Base-by-base conservation (phyloP, 1,284 basidiomycete species). In the Pseudozyma flocculosa region DNA sequence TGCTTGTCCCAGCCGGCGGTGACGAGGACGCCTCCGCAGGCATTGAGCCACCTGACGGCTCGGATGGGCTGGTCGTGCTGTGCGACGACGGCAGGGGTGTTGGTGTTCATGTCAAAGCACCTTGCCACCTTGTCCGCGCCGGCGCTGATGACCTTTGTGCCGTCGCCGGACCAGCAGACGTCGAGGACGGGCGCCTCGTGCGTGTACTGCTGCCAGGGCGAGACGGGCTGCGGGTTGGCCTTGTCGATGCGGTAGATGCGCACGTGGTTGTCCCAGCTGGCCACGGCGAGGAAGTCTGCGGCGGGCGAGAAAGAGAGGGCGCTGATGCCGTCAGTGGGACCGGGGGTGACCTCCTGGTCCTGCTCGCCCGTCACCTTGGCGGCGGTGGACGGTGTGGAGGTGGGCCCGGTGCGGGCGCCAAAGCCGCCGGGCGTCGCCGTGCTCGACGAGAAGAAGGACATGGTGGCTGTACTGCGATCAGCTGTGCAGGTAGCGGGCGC, bases 1-100 rank as follows among this genome's bases (percentile, higher is more conserved):
- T 87, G 89, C 80, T 90, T 91, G 78, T 95, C 92, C 91, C 91
- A 95, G 48, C 88, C 88, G 1, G 89, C 91, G 0, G 91, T 93
- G 15, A 86, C 87, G 34, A 92, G 81, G 51, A 90, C 84, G 10
- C 87, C 85, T 79, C 73, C 85, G 79, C 73, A 77, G 9, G 85
- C 85, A 61, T 89, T 88, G 47, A 91, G 82, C 85, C 86, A 92
- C 50, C 84, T 82, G 32, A 92, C 84, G 53, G 83, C 84, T 66
- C 86, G 87, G 62, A 95, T 86, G 2, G 90, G 87, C 48, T 85
- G 88, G 67, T 90, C 88, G 73, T 94, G 91, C 63, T 86, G 86
- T 2, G 89, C 91, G 26, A 93, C 85, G 78, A 88, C 86, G 4
- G 58, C 61, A 2, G 72, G 50, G 57, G 78, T 76, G 3, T 87